Percentiles rank a stretch among this genome's conserved stretches.
Evolutionary conservation across 257 asterid species (phyloP).

Genomic region (Gardenia jasminoides): DNA sequence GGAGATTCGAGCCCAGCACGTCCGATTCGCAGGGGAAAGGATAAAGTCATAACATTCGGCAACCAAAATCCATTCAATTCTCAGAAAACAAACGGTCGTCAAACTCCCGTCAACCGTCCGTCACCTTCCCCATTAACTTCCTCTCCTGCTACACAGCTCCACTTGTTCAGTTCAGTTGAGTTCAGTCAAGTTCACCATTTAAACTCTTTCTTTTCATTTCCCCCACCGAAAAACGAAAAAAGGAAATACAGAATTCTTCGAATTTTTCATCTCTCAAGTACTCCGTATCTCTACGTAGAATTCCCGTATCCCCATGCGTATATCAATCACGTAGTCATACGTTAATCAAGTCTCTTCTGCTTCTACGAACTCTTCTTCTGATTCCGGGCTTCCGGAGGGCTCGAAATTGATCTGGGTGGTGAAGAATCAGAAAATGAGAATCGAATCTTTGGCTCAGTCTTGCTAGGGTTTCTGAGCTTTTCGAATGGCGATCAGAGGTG

Average conservation of each 20-base stretch:
- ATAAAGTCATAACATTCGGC: too few relatives aligned
- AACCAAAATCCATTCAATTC: too few relatives aligned
- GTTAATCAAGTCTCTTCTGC: not conserved
- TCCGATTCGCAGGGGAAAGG: too few relatives aligned
- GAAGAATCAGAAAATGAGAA: constrained; percentile 24
- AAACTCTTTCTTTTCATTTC: not conserved
- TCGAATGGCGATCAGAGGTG: constrained; percentile 82
- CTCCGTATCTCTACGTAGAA: not conserved
- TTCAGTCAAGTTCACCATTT: not conserved
- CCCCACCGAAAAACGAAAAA: not conserved
- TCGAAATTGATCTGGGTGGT: not conserved
- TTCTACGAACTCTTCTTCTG: not conserved
- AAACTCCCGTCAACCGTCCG: constrained; percentile 12
- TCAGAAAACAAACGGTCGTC: constrained; percentile 4
- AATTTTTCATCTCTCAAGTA: not conserved
- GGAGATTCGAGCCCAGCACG: too few relatives aligned
- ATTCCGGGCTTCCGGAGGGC: not conserved
- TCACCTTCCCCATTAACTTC: not conserved
- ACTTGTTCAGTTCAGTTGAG: constrained; percentile 3
- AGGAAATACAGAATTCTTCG: not conserved
- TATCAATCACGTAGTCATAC: not conserved
- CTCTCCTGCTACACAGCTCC: not conserved
- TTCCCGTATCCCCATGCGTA: not conserved
- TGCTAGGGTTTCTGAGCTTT: constrained; percentile 17
- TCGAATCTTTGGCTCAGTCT: constrained; percentile 32